These are phyloP conservation scores for Heritiera littoralis DNA, from an alignment of 345 rosid genomes.

Conservation along the genomic window DNA sequence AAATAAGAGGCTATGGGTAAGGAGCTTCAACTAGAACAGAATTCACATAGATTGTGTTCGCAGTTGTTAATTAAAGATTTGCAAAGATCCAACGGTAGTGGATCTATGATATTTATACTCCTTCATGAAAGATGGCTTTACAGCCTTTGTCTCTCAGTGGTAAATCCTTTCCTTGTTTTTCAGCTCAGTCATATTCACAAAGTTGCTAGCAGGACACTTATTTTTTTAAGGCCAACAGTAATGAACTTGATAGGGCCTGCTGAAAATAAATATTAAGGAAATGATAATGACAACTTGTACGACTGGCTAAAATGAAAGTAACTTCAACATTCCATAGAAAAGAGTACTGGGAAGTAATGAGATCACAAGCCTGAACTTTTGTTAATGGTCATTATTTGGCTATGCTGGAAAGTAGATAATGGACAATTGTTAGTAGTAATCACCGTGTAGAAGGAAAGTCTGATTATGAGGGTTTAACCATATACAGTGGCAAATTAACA, in stretches of 20 bases:
- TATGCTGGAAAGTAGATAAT: not conserved
- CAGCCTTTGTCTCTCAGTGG: conserved; percentile 26
- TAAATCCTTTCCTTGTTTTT: conserved; percentile 23
- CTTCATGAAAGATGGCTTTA: conserved; percentile 19
- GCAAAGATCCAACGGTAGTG: conserved; percentile 10
- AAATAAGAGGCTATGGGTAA: not conserved
- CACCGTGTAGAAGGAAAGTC: not conserved
- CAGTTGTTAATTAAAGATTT: conserved; percentile 11
- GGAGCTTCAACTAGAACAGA: not conserved
- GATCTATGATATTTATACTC: conserved; percentile 20
- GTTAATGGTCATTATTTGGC: conserved; percentile 12
- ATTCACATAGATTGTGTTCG: not conserved
- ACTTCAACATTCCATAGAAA: not conserved
- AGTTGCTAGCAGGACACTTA: conserved; percentile 19
- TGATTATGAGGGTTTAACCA: not conserved
- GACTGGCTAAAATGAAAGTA: conserved; percentile 18
- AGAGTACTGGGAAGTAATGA: not conserved
- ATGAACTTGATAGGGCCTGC: conserved; percentile 19
- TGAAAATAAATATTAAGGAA: conserved; percentile 21
- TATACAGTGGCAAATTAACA: conserved; percentile 2
- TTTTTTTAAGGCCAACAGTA: conserved; percentile 16
- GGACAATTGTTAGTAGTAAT: not conserved
- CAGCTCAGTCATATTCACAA: conserved; percentile 19
- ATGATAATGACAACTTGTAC: conserved; percentile 16
- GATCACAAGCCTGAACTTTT: not conserved